Evolutionary conservation across 768 basidiomycete genomes (phyloP), one percentile per base, ranked within the genome.

Genomic region (Amanita thiersii): DNA sequence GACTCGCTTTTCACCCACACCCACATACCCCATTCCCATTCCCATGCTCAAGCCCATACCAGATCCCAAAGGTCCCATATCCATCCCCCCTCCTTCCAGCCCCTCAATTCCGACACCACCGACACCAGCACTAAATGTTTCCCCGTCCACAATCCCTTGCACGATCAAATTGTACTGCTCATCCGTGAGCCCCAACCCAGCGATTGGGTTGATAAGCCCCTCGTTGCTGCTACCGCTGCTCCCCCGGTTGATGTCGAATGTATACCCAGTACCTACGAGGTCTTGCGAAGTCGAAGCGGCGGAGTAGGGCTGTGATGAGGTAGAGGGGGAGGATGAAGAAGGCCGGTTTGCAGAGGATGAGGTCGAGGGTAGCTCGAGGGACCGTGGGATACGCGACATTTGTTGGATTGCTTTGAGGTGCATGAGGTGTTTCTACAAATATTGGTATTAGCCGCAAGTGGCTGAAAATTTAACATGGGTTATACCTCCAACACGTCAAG

Each of bases 401-500:
- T 86, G 76, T 59, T 88, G 84, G 47, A 92, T 85, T 26, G 80
- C 79, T 56, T 87, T 90, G 41, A 91, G 77, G 55, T 93, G 88
- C 62, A 79, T 80, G 23, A 91, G 66, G 54, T 92, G 88, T 77
- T 88, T 91, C 82, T 86, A 49, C 5, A 12, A 2, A 20, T 18
- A 34, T 47, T 12, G 15, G 24, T 33, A 11, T 32, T 10, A 20
- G 33, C 29, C 15, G 10, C 5, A 28, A 4, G 28, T 10, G 15
- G 15, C 11, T 6, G 4, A 18, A 37, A 6, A 26, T n/a, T n/a
- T n/a, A n/a, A n/a, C n/a, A n/a, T n/a, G n/a, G 17, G n/a, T 36
- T 55, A 19, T 40, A 87, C 86, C 66, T 98, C 94, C 47, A 98
- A 81, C 79, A 97, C 92, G 48, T 84, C 81, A 35, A 93, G 64